Conservation (phyloP, 2,329 filamentous ascomycete species). For the Tolypocladium sp. region DNA sequence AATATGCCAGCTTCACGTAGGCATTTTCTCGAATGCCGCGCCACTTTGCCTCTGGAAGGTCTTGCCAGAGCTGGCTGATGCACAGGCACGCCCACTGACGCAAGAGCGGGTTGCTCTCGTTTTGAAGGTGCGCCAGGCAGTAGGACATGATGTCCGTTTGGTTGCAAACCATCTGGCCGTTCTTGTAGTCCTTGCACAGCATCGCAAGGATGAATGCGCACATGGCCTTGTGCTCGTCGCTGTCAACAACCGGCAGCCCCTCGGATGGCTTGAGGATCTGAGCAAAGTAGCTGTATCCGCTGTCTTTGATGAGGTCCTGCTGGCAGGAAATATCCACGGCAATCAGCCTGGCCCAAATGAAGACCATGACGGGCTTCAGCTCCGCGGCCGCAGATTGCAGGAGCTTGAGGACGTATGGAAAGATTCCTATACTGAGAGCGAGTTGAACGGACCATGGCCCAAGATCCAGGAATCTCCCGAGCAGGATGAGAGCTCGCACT, state of each 20-base stretch:
- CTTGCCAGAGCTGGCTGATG: slow-evolving; percentile 88
- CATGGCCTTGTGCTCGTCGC: slow-evolving; percentile 95
- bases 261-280: slow-evolving; percentile 81
- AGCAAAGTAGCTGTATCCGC: slow-evolving; percentile 94
- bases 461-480: slow-evolving; percentile 89
- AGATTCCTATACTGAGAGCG: slow-evolving; percentile 94
- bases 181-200: slow-evolving; percentile 90
- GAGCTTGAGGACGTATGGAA: slow-evolving; percentile 96
- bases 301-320: slow-evolving; percentile 89
- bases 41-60: slow-evolving; percentile 91
- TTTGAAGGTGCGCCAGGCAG: slow-evolving; percentile 74
- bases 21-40: slow-evolving; percentile 84
- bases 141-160: slow-evolving; percentile 84
- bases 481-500: slow-evolving; percentile 78
- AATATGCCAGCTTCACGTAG: slow-evolving; percentile 67
- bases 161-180: slow-evolving; percentile 86
- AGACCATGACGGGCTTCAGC: slow-evolving; percentile 97
- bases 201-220: slow-evolving; percentile 96
- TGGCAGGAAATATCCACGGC: slow-evolving; percentile 94
- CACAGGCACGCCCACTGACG: slow-evolving; percentile 95
- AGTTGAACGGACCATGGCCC: slow-evolving; percentile 99
- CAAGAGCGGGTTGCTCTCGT: slow-evolving; percentile 78
- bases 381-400: slow-evolving; percentile 91
- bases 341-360: slow-evolving; percentile 94
- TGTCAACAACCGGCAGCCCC: slow-evolving; percentile 75